Conservation (phyloP, 2,329 filamentous ascomycete genomes). For the Apiospora phragmitis region DNA sequence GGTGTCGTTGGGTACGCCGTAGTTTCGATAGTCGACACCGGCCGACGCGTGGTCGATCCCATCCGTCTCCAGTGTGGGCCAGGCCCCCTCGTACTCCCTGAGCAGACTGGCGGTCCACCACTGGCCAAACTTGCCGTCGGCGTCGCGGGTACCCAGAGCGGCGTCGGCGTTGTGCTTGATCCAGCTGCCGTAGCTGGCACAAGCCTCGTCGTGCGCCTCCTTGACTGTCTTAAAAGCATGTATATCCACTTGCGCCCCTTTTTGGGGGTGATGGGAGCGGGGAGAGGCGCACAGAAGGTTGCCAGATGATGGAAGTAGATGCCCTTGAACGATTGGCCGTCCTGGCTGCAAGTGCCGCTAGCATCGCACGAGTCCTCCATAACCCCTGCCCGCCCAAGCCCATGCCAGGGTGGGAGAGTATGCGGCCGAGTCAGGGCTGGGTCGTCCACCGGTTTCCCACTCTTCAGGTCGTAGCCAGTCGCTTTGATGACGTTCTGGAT, state of each 20-base stretch:
- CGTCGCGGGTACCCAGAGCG: constrained; percentile 69
- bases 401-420: constrained; percentile 61
- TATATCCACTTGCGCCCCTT: constrained; percentile 28
- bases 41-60: constrained; percentile 37
- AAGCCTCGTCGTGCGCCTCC: constrained; percentile 57
- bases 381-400: constrained; percentile 76
- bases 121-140: constrained; percentile 72
- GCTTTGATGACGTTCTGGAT: constrained; percentile 73
- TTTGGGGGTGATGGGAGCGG: constrained; percentile 47
- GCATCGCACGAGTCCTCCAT: constrained; percentile 85
- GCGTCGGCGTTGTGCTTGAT: constrained; percentile 76
- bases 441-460: constrained; percentile 43
- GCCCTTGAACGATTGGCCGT: constrained; percentile 89
- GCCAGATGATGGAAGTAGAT: constrained; percentile 91
- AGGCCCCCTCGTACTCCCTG: constrained; percentile 30
- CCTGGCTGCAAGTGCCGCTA: constrained; percentile 72
- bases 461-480: constrained; percentile 69
- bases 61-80: constrained; percentile 36
- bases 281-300: constrained; percentile 71
- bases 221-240: constrained; percentile 30
- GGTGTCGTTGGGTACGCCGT: constrained; percentile 40
- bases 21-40: constrained; percentile 48
- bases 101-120: constrained; percentile 75
- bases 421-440: constrained; percentile 31
- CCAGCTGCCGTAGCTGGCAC: constrained; percentile 70